Percentiles rank a stretch among this genome's conserved stretches.
phyloP scores from a whole-genome alignment of 208 protist genomes.

The Acanthamoeba pearcei region DNA sequence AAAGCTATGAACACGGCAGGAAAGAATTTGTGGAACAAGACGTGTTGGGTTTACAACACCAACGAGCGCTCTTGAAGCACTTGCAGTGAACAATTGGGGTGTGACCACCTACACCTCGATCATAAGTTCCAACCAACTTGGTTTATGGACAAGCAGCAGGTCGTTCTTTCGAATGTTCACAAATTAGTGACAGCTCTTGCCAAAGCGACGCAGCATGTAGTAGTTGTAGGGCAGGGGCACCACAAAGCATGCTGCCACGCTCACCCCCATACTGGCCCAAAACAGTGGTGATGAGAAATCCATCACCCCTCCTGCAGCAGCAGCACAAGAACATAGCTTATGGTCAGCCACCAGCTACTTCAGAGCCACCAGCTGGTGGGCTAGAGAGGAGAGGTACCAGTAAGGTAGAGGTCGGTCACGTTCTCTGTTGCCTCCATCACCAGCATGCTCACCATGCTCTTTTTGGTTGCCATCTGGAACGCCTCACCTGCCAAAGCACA shows the following conservation, averaged over 20 bases:
- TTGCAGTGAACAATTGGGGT: too few species aligned
- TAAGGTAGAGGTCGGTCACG: neutral
- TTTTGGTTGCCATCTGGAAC: slow-evolving; percentile 34
- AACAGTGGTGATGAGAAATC: neutral
- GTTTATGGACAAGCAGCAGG: too few species aligned
- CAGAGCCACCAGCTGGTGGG: neutral
- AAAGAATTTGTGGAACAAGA: too few species aligned
- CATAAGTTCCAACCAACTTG: too few species aligned
- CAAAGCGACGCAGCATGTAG: slow-evolving; percentile 18
- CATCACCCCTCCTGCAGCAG: slow-evolving; percentile 4
- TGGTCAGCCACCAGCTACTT: fast-evolving
- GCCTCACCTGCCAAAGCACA: neutral
- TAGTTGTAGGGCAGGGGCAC: slow-evolving; percentile 49
- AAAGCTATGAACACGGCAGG: too few species aligned
- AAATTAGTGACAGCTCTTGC: slow-evolving; percentile 9
- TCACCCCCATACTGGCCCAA: neutral
- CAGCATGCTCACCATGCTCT: slow-evolving; percentile 45
- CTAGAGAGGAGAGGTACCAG: neutral
- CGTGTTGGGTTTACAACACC: too few species aligned
- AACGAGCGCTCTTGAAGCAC: too few species aligned
- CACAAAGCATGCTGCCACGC: neutral
- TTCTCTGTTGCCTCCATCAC: slow-evolving; percentile 5
- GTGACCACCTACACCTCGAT: too few species aligned
- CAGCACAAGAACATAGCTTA: neutral
- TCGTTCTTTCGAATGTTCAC: neutral